phyloP scores from a whole-genome alignment of 768 basidiomycete genomes.

The Boletus insuetus region DNA sequence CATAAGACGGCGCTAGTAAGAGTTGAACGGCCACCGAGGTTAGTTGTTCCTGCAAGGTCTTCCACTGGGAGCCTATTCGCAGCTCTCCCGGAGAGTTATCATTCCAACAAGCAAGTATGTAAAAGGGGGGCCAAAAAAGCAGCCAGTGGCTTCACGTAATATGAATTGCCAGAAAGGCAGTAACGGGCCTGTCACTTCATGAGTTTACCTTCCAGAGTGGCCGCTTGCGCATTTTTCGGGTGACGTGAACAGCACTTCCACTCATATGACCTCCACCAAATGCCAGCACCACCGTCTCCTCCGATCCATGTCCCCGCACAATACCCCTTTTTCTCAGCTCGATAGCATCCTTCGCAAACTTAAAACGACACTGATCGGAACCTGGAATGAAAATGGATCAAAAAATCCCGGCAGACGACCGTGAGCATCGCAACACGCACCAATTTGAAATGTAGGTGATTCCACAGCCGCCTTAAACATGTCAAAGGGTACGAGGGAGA shows the following conservation, averaged over 20 bases:
- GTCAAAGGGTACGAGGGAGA: conserved; percentile 81
- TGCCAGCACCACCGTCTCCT: conserved; percentile 90
- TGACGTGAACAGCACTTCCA: conserved; percentile 80
- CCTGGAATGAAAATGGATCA: conserved; percentile 41
- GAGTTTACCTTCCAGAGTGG: conserved; percentile 82
- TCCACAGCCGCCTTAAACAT: conserved; percentile 82
- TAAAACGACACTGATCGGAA: conserved; percentile 83
- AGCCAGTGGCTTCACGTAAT: conserved; percentile 29
- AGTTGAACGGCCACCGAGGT: not conserved
- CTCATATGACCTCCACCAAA: conserved; percentile 72
- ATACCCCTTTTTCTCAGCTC: conserved; percentile 78
- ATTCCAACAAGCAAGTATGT: conserved; percentile 19
- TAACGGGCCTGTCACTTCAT: conserved; percentile 45
- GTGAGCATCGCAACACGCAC: conserved; percentile 38
- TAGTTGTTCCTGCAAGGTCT: not conserved
- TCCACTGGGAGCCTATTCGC: not conserved
- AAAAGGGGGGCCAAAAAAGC: conserved; percentile 20
- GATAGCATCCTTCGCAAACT: conserved; percentile 89
- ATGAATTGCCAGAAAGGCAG: conserved; percentile 12
- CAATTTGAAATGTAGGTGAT: conserved; percentile 76
- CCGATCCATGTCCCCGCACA: conserved; percentile 65
- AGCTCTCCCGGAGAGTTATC: conserved; percentile 3
- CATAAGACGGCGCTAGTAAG: not conserved
- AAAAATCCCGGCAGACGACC: not conserved
- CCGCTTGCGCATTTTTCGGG: conserved; percentile 81